These are phyloP conservation scores for Primulina huaijiensis DNA, from an alignment of 257 asterid species.

Conservation along the genomic window DNA sequence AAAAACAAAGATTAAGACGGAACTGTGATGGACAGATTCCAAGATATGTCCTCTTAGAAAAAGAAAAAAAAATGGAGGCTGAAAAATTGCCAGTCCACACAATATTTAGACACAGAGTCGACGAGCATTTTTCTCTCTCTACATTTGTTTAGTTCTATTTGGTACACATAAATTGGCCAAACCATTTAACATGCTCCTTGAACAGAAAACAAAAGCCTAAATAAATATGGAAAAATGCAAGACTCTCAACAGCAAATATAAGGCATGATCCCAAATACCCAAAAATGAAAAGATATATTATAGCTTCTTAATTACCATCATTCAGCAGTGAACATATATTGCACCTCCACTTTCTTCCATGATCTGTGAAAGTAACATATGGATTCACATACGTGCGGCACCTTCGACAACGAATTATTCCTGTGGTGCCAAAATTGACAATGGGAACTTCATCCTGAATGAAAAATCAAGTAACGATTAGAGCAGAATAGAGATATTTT, in stretches of 20 bases:
- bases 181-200: slow-evolving; percentile 13
- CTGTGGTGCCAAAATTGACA: slow-evolving; percentile 63
- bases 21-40: background rate
- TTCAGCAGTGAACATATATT: slow-evolving; percentile 73
- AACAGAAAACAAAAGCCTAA: slow-evolving; percentile 13
- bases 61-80: background rate
- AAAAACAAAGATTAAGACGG: slow-evolving; percentile 1
- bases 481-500: slow-evolving; percentile 12
- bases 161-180: background rate
- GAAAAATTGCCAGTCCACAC: slow-evolving; percentile 1
- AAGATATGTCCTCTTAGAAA: background rate
- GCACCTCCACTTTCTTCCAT: slow-evolving; percentile 88
- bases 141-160: background rate
- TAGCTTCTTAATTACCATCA: slow-evolving; percentile 50
- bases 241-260: slow-evolving; percentile 13
- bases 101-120: slow-evolving; percentile 2
- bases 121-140: slow-evolving; percentile 1
- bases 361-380: slow-evolving; percentile 62
- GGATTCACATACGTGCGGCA: slow-evolving; percentile 89
- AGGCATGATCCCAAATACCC: slow-evolving; percentile 6
- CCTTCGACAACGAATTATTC: slow-evolving; percentile 75
- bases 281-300: background rate
- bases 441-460: slow-evolving; percentile 82
- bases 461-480: slow-evolving; percentile 25
- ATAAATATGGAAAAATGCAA: background rate